Evolutionary conservation across 352 stramenopile species (phyloP).

Genomic region (Pythium biforme): DNA sequence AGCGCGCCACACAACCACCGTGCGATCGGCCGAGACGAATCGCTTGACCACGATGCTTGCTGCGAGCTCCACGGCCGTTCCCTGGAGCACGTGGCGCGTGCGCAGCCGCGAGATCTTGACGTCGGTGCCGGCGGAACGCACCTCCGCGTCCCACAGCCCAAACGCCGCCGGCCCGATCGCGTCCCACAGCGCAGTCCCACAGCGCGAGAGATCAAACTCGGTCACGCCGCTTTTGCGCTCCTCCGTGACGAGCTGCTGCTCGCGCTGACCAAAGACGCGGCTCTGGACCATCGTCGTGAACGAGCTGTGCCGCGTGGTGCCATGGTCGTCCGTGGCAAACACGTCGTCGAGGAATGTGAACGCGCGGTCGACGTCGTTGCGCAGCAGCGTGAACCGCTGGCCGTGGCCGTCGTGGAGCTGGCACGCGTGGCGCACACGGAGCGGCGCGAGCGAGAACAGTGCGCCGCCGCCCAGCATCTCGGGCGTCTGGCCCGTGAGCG

Average conservation of each 20-base stretch:
- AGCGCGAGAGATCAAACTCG: neutral
- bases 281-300: neutral
- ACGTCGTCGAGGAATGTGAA: neutral
- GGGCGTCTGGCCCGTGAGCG: neutral
- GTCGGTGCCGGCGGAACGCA: neutral
- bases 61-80: neutral
- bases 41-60: neutral
- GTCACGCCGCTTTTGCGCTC: neutral
- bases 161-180: neutral
- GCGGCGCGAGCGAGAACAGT: neutral
- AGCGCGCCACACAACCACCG: neutral
- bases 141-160: neutral
- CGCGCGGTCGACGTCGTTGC: neutral
- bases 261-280: neutral
- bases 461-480: neutral
- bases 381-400: neutral
- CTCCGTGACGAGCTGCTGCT: neutral
- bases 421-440: neutral
- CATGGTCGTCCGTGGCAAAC: neutral
- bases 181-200: neutral
- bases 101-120: neutral
- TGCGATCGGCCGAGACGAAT: neutral
- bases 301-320: neutral
- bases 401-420: neutral
- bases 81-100: neutral